Evolutionary conservation across 148 eudicot genomes (phyloP).

Genomic region (Salicornia ramosissima): DNA sequence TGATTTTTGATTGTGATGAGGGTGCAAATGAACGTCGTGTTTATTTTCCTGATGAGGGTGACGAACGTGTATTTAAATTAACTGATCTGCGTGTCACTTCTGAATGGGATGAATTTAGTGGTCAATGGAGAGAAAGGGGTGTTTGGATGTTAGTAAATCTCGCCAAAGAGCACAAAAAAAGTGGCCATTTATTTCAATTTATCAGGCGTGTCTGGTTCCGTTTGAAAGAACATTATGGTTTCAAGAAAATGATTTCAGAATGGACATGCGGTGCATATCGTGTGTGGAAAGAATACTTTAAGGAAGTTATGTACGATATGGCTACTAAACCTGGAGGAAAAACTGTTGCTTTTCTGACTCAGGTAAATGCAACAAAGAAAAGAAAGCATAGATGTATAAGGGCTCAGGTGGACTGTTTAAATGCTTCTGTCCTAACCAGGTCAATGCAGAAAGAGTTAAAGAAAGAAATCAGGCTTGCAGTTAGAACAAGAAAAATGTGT

Average conservation of each 20-base stretch:
- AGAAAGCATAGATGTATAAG: constrained; percentile 18
- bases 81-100: constrained; percentile 33
- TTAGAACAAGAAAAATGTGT: constrained; percentile 30
- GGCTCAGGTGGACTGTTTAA: constrained; percentile 12
- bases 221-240: constrained; percentile 39
- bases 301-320: constrained; percentile 31
- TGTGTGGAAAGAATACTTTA: constrained; percentile 42
- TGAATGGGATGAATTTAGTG: constrained; percentile 47
- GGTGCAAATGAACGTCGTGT: constrained; percentile 33
- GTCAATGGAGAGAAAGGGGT: constrained; percentile 45
- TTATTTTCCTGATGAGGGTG: constrained; percentile 48
- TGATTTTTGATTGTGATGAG: constrained; percentile 38
- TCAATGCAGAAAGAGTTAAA: constrained; percentile 26
- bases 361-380: constrained; percentile 10
- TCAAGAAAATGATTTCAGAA: constrained; percentile 44
- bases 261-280: constrained; percentile 47
- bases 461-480: constrained; percentile 22
- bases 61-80: constrained; percentile 29
- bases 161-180: constrained; percentile 28
- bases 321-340: constrained; percentile 17
- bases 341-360: constrained; percentile 19
- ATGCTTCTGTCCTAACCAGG: constrained; percentile 23
- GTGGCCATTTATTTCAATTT: constrained; percentile 22
- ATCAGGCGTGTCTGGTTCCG: constrained; percentile 36
- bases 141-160: constrained; percentile 36